Conservation (phyloP, 192 early-diverging fungal genomes). For the Mortierella alpina region DNA sequence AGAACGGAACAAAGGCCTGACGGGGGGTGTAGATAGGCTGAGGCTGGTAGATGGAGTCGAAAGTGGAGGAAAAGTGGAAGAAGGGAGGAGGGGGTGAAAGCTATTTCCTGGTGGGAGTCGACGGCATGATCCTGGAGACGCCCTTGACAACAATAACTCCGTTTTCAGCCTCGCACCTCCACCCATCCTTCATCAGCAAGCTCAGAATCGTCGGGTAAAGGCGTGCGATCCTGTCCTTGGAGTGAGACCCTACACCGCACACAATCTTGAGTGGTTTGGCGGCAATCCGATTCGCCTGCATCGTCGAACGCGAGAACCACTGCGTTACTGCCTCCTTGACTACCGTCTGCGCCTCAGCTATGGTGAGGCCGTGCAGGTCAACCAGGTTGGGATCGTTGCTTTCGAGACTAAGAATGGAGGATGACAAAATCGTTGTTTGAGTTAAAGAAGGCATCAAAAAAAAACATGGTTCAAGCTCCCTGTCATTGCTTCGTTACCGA, state of each 20-base stretch:
- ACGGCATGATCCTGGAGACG: slow-evolving; percentile 17
- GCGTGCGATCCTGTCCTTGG: slow-evolving; percentile 63
- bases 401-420: slow-evolving; percentile 27
- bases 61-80: background rate
- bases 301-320: slow-evolving; percentile 65
- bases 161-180: slow-evolving; percentile 64
- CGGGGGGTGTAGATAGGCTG: background rate
- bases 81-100: background rate
- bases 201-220: slow-evolving; percentile 64
- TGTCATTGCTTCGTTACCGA: slow-evolving; percentile 5
- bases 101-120: background rate
- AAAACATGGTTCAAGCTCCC: background rate
- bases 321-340: slow-evolving; percentile 67
- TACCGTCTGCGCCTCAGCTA: slow-evolving; percentile 69
- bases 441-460: background rate
- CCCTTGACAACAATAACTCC: slow-evolving; percentile 69
- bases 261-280: slow-evolving; percentile 70
- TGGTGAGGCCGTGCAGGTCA: slow-evolving; percentile 76
- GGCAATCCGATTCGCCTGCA: slow-evolving; percentile 27
- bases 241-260: slow-evolving; percentile 76
- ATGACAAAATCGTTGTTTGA: slow-evolving; percentile 3
- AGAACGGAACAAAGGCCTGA: background rate
- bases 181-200: slow-evolving; percentile 62
- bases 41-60: background rate
- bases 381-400: slow-evolving; percentile 66